Evolutionary conservation across 2,329 filamentous ascomycete species (phyloP).

Genomic region (Colletotrichum sp.): DNA sequence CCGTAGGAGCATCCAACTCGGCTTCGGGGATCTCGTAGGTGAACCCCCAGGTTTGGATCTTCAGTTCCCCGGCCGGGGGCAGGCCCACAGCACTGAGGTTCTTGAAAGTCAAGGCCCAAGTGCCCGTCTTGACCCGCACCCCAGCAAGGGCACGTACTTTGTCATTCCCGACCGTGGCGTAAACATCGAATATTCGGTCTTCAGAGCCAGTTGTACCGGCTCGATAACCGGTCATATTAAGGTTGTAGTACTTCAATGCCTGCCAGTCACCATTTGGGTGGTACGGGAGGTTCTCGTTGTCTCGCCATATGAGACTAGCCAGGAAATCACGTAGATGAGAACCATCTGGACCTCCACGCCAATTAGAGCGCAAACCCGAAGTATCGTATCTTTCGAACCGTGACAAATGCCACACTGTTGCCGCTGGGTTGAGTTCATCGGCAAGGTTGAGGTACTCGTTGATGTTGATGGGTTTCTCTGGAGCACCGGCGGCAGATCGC

Average conservation of each 20-base stretch:
- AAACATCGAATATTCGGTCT: background rate
- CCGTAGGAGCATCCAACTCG: background rate
- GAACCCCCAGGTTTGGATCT: background rate
- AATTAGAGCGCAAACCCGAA: slow-evolving; percentile 1
- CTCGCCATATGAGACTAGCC: background rate
- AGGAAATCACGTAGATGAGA: background rate
- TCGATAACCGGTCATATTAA: background rate
- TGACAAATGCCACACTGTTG: background rate
- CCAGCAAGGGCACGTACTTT: background rate
- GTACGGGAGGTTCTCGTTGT: background rate
- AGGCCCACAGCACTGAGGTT: background rate
- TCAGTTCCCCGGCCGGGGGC: background rate
- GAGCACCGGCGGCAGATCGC: background rate
- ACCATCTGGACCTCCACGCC: background rate
- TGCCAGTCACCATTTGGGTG: background rate
- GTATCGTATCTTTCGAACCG: background rate
- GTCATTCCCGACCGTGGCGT: background rate
- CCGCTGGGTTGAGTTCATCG: background rate
- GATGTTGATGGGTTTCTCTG: background rate
- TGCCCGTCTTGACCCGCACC: background rate
- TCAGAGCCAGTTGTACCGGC: background rate
- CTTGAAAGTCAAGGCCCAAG: background rate
- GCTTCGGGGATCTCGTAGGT: background rate
- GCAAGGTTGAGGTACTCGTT: slow-evolving; percentile 6
- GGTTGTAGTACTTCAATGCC: slow-evolving; percentile 3